Evolutionary conservation across 192 early-diverging fungal species (phyloP).

Genomic region (Coemansia sp.): DNA sequence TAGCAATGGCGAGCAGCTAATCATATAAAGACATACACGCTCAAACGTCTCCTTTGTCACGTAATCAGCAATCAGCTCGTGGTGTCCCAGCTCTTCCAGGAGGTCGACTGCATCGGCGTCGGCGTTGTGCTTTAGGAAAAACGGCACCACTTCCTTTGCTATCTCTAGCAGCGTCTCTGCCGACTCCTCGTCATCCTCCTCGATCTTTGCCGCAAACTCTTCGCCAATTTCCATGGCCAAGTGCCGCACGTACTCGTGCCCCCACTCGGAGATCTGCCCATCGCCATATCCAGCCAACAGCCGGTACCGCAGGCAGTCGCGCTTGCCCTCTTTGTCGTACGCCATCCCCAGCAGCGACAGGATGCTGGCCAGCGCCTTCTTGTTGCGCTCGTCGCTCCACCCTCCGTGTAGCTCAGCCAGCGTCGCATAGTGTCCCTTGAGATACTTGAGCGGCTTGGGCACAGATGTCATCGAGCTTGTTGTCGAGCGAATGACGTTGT

Average conservation of each 20-base stretch:
- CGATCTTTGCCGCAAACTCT: conserved; percentile 72
- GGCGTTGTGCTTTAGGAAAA: conserved; percentile 95
- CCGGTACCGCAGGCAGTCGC: conserved; percentile 85
- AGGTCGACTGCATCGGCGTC: conserved; percentile 99
- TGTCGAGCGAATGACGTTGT: conserved; percentile 88
- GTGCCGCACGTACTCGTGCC: conserved; percentile 99
- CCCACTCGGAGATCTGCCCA: conserved; percentile 87
- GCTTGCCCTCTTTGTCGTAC: conserved; percentile 83
- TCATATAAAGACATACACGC: conserved; percentile 95
- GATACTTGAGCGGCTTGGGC: conserved; percentile 96
- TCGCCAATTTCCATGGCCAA: conserved; percentile 87
- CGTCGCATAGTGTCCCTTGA: conserved; percentile 81
- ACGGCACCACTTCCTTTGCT: conserved; percentile 88
- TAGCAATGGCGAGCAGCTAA: conserved; percentile 90
- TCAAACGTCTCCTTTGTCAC: conserved; percentile 92
- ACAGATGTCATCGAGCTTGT: conserved; percentile 99
- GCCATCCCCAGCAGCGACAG: conserved; percentile 97
- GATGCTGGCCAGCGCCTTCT: conserved; percentile 89
- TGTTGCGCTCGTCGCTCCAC: conserved; percentile 74
- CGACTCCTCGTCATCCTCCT: conserved; percentile 57
- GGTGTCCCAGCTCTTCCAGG: conserved; percentile 83
- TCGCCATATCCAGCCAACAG: conserved; percentile 73
- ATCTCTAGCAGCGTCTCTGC: conserved; percentile 65
- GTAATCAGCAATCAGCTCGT: conserved; percentile 77
- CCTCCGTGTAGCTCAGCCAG: conserved; percentile 68